Base-by-base conservation (phyloP, 192 early-diverging fungal genomes). In the Umbelopsis isabellina region DNA sequence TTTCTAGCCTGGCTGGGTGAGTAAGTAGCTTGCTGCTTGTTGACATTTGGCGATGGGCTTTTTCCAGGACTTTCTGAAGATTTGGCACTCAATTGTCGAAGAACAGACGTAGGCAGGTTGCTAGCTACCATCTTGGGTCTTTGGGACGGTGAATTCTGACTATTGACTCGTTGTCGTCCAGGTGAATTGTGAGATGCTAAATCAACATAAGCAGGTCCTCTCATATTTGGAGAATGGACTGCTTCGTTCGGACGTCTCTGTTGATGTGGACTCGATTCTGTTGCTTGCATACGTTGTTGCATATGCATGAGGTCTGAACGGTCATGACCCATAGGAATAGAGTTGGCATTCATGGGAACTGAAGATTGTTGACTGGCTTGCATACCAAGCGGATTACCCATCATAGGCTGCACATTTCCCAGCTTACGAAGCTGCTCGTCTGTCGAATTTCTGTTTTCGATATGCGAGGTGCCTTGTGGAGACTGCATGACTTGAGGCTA, bases 41-140 rank as follows among this genome's bases (percentile, higher is more conserved):
- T 33, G 5, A 25, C 55, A 35, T 27, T 33, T 11, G 55, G 55
- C 0, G 55, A 61, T 0, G 23, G 16, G 4, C 27, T 35, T 33
- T 35, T 61, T 6, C 55, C 55, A 4, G 55, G 55, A 30, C 55
- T 61, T 3, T 74, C 73, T 4, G 68, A 67, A 11, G 84, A 79
- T 51, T 81, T 83, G 4, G 83, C 78, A 64, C 84, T 87, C 77
- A 88, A 65, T 47, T 88, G 86, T 16, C 86, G 83, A 35, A 85
- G 79, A 3, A 88, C 86, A 22, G 84, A 86, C 3, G 86, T 88
- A 16, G 86, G 86, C 10, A 88, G 70, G 41, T 86, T 86, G 10
- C 80, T 80, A 23, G 77, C 84, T 75, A 87, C 81, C 41, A 75
- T 45, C 23, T 66, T 67, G 10, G 61, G 55, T 23, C 45, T 20